Evolutionary conservation across 1,284 basidiomycete genomes (phyloP).

Genomic region (Mycena sp.): DNA sequence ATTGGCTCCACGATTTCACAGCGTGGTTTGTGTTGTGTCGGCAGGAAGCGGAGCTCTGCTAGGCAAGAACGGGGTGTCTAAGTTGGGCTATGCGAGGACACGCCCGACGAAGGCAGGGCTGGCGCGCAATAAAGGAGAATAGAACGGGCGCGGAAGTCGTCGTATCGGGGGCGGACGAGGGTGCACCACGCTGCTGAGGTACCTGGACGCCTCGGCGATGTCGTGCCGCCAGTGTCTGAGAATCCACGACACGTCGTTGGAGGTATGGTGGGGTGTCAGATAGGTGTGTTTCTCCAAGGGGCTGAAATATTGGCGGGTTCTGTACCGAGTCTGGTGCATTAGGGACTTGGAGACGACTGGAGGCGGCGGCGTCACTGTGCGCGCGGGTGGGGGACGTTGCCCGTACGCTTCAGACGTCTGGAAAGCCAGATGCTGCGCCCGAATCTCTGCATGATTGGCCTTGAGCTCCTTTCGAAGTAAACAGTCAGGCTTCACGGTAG

Average conservation of each 20-base stretch:
- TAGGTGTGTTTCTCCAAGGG: background rate
- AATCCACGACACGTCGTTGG: background rate
- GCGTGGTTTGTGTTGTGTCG: too few relatives aligned
- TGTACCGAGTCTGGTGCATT: too few relatives aligned
- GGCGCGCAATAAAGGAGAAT: constrained; percentile 5
- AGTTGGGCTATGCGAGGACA: too few relatives aligned
- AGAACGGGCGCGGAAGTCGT: constrained; percentile 14
- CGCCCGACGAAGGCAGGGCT: constrained; percentile 11
- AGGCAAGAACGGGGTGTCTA: too few relatives aligned
- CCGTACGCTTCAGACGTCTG: too few relatives aligned
- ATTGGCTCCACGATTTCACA: too few relatives aligned
- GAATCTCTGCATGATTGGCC: too few relatives aligned
- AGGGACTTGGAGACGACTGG: too few relatives aligned
- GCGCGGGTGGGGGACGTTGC: too few relatives aligned
- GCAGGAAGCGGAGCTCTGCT: too few relatives aligned
- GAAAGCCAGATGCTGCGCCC: too few relatives aligned
- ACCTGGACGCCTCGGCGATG: constrained; percentile 3
- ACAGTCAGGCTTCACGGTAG: background rate
- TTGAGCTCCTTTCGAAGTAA: background rate
- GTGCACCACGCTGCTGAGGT: constrained; percentile 3
- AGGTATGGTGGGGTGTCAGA: background rate
- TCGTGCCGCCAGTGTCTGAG: background rate
- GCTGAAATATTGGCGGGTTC: background rate
- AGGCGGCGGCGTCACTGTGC: too few relatives aligned
- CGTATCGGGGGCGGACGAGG: background rate